Evolutionary conservation across 169 alveolate genomes (phyloP).

Genomic region (Perkinsus olseni): DNA sequence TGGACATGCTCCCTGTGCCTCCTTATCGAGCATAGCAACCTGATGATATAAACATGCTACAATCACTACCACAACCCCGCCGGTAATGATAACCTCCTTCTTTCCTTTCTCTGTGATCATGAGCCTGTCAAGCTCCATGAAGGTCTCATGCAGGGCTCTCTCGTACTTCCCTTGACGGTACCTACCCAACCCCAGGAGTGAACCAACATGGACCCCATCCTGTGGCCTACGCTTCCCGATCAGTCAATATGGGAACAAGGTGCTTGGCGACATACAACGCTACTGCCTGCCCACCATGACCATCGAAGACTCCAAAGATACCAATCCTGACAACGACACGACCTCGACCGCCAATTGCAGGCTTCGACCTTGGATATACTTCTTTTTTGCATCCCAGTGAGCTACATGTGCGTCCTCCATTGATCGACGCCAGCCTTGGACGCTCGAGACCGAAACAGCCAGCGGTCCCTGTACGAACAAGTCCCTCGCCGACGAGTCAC

Average conservation of each 20-base stretch:
- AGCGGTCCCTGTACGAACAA: neutral
- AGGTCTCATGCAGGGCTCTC: conserved; percentile 40
- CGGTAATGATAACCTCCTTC: conserved; percentile 13
- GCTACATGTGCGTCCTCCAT: conserved; percentile 46
- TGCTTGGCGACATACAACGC: conserved; percentile 44
- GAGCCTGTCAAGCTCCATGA: conserved; percentile 34
- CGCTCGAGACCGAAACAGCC: neutral
- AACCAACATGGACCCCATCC: too few relatives aligned
- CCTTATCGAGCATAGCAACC: neutral
- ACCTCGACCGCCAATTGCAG: neutral
- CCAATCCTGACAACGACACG: neutral
- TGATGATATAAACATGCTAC: neutral
- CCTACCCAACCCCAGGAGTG: too few relatives aligned
- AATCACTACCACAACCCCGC: neutral
- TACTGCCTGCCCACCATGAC: conserved; percentile 71
- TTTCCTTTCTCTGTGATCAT: conserved; percentile 17
- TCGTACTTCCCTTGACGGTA: conserved; percentile 25
- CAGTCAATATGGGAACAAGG: conserved; percentile 19
- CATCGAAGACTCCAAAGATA: conserved; percentile 68
- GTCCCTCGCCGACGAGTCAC: neutral
- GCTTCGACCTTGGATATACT: neutral
- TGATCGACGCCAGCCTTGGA: conserved; percentile 47
- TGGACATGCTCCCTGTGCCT: neutral
- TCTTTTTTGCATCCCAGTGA: neutral
- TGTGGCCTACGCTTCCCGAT: neutral